phyloP scores from a whole-genome alignment of 306 rosid species.

The Rubus idaeus region DNA sequence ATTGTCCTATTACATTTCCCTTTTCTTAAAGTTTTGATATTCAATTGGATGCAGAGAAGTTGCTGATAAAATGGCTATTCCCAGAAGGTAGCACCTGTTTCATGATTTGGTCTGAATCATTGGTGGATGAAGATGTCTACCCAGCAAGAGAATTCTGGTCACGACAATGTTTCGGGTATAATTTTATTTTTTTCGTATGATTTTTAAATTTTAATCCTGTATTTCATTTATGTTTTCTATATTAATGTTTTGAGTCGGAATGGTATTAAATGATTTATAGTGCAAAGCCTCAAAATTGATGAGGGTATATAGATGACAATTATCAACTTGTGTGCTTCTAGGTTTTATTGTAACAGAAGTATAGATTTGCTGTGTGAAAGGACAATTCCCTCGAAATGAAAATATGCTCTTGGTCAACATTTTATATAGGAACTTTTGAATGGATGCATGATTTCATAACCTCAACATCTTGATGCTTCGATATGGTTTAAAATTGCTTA shows the following conservation, averaged over 20 bases:
- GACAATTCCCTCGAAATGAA: neutral
- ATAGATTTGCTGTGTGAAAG: neutral
- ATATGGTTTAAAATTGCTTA: neutral
- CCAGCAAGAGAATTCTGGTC: slow-evolving; percentile 40
- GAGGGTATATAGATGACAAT: neutral
- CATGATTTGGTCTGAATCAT: slow-evolving; percentile 34
- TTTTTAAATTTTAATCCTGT: neutral
- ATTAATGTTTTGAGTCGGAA: neutral
- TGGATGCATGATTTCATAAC: neutral
- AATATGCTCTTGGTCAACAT: neutral
- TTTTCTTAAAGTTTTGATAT: neutral
- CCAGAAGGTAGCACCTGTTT: slow-evolving; percentile 38
- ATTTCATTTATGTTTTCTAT: neutral
- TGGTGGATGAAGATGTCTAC: slow-evolving; percentile 52
- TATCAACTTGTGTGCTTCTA: no score
- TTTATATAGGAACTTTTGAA: neutral
- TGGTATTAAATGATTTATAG: neutral
- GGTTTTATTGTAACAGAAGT: neutral
- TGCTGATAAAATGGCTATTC: slow-evolving; percentile 38
- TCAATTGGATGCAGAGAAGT: slow-evolving; percentile 31
- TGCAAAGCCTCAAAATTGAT: neutral
- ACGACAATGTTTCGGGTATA: slow-evolving; percentile 47
- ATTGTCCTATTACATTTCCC: no score
- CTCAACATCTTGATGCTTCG: neutral
- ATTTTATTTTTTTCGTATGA: neutral